phyloP scores from a whole-genome alignment of 2,329 filamentous ascomycete genomes.

The Aspergillus pseudoterreus region DNA sequence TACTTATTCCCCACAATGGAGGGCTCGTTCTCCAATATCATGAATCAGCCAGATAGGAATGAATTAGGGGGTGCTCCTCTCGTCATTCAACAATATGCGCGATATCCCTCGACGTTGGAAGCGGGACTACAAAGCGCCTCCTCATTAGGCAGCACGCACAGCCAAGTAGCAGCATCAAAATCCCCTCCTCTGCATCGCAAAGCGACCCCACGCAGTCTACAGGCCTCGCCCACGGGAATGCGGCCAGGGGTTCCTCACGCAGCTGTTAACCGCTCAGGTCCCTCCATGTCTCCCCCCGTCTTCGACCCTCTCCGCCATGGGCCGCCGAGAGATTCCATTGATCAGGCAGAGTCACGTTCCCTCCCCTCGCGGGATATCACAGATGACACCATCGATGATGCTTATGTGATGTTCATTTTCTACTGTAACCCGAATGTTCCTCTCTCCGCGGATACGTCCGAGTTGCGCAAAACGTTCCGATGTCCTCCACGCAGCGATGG shows the following conservation, averaged over 20 bases:
- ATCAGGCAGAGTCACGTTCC: constrained; percentile 45
- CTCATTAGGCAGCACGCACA: constrained; percentile 33
- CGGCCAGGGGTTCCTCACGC: constrained; percentile 25
- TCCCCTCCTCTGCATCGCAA: constrained; percentile 37
- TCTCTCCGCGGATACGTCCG: constrained; percentile 63
- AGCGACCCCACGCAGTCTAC: constrained; percentile 35
- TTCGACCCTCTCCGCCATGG: constrained; percentile 29
- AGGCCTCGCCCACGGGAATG: constrained; percentile 35
- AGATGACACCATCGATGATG: constrained; percentile 69
- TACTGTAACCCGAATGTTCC: constrained; percentile 85
- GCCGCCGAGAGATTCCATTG: constrained; percentile 27
- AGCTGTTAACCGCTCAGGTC: constrained; percentile 28
- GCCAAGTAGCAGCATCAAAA: constrained; percentile 27
- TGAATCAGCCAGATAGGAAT: constrained; percentile 23
- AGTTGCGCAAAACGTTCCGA: constrained; percentile 72
- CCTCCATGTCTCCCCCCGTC: constrained; percentile 40
- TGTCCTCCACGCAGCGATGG: constrained; percentile 81
- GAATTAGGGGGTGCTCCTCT: constrained; percentile 25
- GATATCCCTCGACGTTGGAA: constrained; percentile 33
- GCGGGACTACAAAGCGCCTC: constrained; percentile 34
- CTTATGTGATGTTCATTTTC: constrained; percentile 80
- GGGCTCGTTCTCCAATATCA: constrained; percentile 26
- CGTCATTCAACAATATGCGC: constrained; percentile 38
- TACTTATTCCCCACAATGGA: constrained; percentile 24
- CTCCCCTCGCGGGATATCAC: constrained; percentile 68